Evolutionary conservation across 108 stramenopile species (phyloP).

Genomic region (Pelagomonas calceolata): DNA sequence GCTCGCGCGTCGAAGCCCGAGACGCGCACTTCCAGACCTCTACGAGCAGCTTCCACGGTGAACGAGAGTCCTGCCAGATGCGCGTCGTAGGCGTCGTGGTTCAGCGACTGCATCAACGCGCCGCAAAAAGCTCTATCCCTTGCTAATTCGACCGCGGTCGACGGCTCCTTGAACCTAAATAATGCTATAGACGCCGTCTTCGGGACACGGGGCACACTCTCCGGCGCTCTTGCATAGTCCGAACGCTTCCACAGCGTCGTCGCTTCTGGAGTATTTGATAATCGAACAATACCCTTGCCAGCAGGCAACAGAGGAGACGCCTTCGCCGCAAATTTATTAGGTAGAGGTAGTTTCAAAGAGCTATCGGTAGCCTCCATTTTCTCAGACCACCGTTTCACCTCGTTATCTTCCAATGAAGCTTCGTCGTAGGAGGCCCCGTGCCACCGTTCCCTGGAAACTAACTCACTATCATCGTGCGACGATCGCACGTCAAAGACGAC

Average conservation of each 20-base stretch:
- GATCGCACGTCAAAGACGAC: constrained; percentile 37
- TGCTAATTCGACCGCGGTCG: background rate
- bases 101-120: background rate
- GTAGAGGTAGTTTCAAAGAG: constrained; percentile 27
- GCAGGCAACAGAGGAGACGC: no score
- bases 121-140: background rate
- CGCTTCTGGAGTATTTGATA: no score
- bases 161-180: background rate
- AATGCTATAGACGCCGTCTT: background rate
- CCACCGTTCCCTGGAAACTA: constrained; percentile 63
- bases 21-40: background rate
- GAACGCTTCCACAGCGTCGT: background rate
- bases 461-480: constrained; percentile 14
- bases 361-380: constrained; percentile 1
- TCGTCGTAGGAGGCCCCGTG: constrained; percentile 76
- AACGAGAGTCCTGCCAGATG: background rate
- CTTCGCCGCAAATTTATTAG: constrained; percentile 34
- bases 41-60: background rate
- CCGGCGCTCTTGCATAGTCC: background rate
- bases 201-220: background rate
- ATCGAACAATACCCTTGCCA: no score
- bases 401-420: constrained; percentile 31
- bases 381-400: constrained; percentile 1
- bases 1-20: no score
- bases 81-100: background rate